A percentile compares a stretch with the other conserved stretches of the same genome.
phyloP scores from a whole-genome alignment of 1,284 basidiomycete genomes.

The Trametes pubescens region DNA sequence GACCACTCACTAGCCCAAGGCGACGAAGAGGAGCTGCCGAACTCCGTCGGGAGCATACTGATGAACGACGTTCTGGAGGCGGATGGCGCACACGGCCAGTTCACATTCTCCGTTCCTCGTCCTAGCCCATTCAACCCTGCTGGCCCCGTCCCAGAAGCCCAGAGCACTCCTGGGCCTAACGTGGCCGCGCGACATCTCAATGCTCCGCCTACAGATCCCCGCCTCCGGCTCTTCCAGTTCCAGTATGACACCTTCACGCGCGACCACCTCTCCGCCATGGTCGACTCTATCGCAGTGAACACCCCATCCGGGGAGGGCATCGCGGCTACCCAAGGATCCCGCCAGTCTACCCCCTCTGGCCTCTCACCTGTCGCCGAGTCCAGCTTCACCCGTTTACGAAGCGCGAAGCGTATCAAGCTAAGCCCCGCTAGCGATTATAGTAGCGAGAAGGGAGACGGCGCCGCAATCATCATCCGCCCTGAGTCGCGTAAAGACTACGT shows the following conservation, averaged over 20 bases:
- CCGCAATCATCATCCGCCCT: constrained; percentile 56
- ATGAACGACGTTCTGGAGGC: constrained; percentile 42
- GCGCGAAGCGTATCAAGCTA: constrained; percentile 79
- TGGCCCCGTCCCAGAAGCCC: constrained; percentile 42
- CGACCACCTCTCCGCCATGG: constrained; percentile 89
- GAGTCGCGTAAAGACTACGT: constrained; percentile 70
- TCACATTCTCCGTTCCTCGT: constrained; percentile 76
- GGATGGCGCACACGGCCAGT: constrained; percentile 59
- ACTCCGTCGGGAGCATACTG: not conserved
- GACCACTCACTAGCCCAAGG: constrained; percentile 21
- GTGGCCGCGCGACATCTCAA: constrained; percentile 35
- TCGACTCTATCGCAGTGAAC: constrained; percentile 87
- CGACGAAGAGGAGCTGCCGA: constrained; percentile 5
- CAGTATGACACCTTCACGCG: constrained; percentile 94
- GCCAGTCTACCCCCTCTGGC: constrained; percentile 37
- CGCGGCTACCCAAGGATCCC: constrained; percentile 45
- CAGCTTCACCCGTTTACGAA: constrained; percentile 64
- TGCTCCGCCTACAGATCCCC: constrained; percentile 69
- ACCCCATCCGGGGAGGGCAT: constrained; percentile 66
- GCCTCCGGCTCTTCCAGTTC: constrained; percentile 87
- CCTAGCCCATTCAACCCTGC: constrained; percentile 49
- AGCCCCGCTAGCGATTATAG: constrained; percentile 64
- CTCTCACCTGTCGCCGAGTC: constrained; percentile 45
- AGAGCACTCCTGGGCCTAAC: constrained; percentile 62
- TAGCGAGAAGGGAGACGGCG: constrained; percentile 55